These are phyloP conservation scores for Panicum virgatum DNA, from an alignment of 202 grass and related monocot genomes.

Conservation along the genomic window DNA sequence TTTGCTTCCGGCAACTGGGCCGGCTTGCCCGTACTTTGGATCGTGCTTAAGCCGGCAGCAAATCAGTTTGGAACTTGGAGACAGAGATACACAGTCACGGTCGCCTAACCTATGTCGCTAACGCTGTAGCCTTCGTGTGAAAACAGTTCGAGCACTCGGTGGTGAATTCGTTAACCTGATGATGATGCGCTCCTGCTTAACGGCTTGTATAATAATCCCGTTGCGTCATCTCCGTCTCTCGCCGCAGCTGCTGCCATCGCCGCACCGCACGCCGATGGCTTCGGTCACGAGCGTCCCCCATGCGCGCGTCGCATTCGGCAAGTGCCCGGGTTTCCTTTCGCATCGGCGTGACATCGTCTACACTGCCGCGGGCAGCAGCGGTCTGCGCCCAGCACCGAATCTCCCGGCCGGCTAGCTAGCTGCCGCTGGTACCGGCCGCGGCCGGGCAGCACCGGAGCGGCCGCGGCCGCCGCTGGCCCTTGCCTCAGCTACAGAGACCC, in stretches of 20 bases:
- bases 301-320: conserved; percentile 2
- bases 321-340: neutral
- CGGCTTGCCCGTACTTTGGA: neutral
- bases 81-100: too few species aligned
- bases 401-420: neutral
- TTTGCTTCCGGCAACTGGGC: neutral
- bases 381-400: conserved; percentile 1
- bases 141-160: too few species aligned
- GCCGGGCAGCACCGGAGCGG: neutral
- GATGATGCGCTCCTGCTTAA: too few species aligned
- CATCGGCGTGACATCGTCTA: conserved; percentile 29
- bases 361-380: neutral
- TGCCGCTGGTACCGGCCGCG: neutral
- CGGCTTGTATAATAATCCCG: neutral
- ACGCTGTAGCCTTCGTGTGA: too few species aligned
- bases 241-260: neutral
- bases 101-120: neutral
- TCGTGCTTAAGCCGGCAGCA: neutral
- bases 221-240: neutral
- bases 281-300: neutral
- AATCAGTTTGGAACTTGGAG: conserved; percentile 6
- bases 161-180: too few species aligned
- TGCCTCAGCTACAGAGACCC: conserved; percentile 33
- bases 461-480: neutral
- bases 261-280: neutral